Evolutionary conservation across 495 filamentous ascomycete species (phyloP).

Genomic region (Talaromyces trachyspermus): DNA sequence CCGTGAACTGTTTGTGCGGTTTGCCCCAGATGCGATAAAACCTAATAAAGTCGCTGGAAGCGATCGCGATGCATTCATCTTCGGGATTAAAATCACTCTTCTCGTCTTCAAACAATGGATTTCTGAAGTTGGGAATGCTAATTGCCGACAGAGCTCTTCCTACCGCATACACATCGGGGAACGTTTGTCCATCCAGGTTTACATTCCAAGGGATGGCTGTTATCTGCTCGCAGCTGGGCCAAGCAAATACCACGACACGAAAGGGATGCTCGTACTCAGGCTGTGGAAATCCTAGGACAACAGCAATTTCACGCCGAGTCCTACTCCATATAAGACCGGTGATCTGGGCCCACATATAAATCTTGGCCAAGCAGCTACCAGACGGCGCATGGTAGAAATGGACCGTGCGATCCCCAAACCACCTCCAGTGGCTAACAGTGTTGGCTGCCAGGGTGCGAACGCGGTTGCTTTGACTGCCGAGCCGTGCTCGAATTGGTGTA

Average conservation of each 20-base stretch:
- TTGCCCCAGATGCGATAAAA: conserved; percentile 93
- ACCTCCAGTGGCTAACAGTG: conserved; percentile 83
- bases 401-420: conserved; percentile 87
- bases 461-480: conserved; percentile 96
- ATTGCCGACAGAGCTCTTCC: conserved; percentile 42
- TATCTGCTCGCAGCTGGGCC: conserved; percentile 87
- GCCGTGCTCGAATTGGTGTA: conserved; percentile 67
- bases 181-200: background rate
- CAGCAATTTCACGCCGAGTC: conserved; percentile 77
- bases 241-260: conserved; percentile 89
- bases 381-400: conserved; percentile 90
- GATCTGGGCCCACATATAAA: conserved; percentile 88
- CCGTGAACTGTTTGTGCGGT: conserved; percentile 46
- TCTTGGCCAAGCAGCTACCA: conserved; percentile 79
- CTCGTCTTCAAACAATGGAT: conserved; percentile 20
- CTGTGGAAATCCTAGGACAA: conserved; percentile 92
- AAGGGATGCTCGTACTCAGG: conserved; percentile 90
- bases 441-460: conserved; percentile 91
- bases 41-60: conserved; percentile 88
- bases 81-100: conserved; percentile 51
- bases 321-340: conserved; percentile 89
- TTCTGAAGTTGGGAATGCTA: conserved; percentile 29
- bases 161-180: background rate
- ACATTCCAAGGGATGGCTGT: conserved; percentile 76
- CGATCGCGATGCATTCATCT: conserved; percentile 91